Evolutionary conservation across 73 alveolate genomes (phyloP), one percentile per base, ranked within the genome.

Genomic region (Durusdinium trenchii): DNA sequence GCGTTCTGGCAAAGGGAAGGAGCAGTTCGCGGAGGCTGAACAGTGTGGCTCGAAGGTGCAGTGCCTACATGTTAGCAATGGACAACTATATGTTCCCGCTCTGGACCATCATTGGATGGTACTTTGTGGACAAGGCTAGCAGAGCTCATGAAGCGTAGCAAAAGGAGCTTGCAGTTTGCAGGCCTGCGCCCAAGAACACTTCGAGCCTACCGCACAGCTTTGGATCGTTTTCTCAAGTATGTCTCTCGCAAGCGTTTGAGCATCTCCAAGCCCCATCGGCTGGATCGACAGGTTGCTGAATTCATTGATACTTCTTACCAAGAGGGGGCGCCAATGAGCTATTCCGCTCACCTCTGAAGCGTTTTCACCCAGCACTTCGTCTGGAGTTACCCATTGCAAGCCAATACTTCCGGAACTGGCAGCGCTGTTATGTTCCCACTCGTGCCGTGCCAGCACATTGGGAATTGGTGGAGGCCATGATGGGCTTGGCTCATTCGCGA

Each of bases 331-430:
- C 28, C 71, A 3, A 35, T 81, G 46, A 30, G 71, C 3, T 51
- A 51, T 2, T 64, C 50, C 4, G 91, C 71, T 1, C 91, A 81
- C 69, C 12, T 45, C 48, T 81, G 7, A 81, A 81, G 28, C 64
- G 91, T 3, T 81, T 81, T 54, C 45, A 32, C 46, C 91, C 91
- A 0, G 47, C 45, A 35, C 46, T 81, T 1, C 43, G 47, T 9
- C 20, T 47, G 12, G 20, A 81, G 48, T 45, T 81, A 32, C 91
- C 91, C 47, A 47, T 40, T 23, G 91, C 91, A 3, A 1, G n/a
- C 48, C 91, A 81, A 38, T 81, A 1, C 32, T 81, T 26, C 28
- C 46, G 91, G 2, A 81, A 81, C 91, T 81, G 91, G 91, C 91
- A 81, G 14, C 32, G 61, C 4, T 12, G 12, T 10, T 60, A 76